Base-by-base conservation (phyloP, 495 filamentous ascomycete species). In the Aspergillus carlsbadensis region DNA sequence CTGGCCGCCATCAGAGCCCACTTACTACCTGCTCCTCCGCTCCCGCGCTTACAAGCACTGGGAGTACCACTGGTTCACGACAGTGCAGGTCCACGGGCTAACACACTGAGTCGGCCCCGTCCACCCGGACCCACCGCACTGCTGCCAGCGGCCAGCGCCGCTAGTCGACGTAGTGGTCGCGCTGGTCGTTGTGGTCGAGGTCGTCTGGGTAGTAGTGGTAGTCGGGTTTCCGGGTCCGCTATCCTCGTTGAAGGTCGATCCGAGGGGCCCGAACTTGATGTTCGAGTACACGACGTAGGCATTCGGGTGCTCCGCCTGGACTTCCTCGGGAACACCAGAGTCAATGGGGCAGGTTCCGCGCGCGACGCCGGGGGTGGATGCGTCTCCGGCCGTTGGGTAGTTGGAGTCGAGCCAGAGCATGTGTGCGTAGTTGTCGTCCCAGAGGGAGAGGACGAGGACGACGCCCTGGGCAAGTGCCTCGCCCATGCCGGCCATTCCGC, bases 341-440 rank as follows among this genome's bases (percentile, higher is more conserved):
- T 71, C 72, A 49, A 74, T 77, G 36, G 78, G 31, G 74, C 89
- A 91, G 52, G 79, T 77, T 44, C 88, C 87, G 67, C 88, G 85
- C 58, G 77, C 77, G 42, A 81, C 78, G 67, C 87, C 88, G 41
- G 85, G 84, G 6, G 58, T 59, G 56, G 73, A 74, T 35, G 78
- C 68, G 22, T 76, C 74, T 3, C 64, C 75, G 67, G 79, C 74
- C 42, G 77, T 70, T 6, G 88, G 88, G 77, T 84, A 89, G 72
- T 76, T 79, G 62, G 81, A 81, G 75, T 91, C 88, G 66, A 92
- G 84, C 88, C 88, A 91, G 60, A 87, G 81, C 88, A 92, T 92
- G 74, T 88, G 79, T 67, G 77, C 74, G 29, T 78, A 70, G 73
- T 89, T 81, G 75, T 90, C 87, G 61, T 87, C 85, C 87, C 87